Base-by-base conservation (phyloP, 306 rosid species). In the Mimosa pudica region DNA sequence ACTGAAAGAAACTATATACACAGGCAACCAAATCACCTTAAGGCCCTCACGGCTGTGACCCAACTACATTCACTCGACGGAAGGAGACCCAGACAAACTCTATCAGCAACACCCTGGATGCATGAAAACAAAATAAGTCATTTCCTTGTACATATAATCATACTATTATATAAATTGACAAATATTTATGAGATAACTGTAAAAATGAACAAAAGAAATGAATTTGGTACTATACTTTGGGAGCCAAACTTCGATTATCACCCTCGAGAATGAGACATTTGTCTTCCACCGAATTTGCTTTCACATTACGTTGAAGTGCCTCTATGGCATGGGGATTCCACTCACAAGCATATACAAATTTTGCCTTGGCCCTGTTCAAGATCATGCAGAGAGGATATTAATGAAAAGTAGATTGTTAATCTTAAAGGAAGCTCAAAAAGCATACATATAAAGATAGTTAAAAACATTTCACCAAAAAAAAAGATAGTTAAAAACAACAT, bases 71-170 rank as follows among this genome's bases (percentile, higher is more conserved):
- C 96, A 78, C 99, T 91, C 52, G 97, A 86, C 65, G 97, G 99
- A 84, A 95, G 70, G 83, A 93, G 99, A 87, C 97, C 99, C 14
- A 95, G 97, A 86, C 96, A 93, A 63, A 90, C 98, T 76, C 97
- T 93, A 85, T 95, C 88, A 82, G 98, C 97, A 72, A 95, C 91
- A 71, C 90, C 84, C 96, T 91, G 91, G 10, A 76, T 64, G 70
- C 77, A 70, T 36, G 82, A 70, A 77, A 82, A 71, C n/a, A 46
- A 71, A 33, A 7, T 14, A 47, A 72, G 55, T 12, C 63, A 57
- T 68, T 74, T 51, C 73, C 79, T 46, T 8, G 49, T 46, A 46
- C 49, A 46, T 46, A 46, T 4, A 48, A 48, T 48, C 52, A 11
- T 0, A 24, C 30, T 24, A 48, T 48, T 48, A 10, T 48, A 11